Evolutionary conservation across 805 yeast species (phyloP).

Genomic region (Citeromyces matritensis): DNA sequence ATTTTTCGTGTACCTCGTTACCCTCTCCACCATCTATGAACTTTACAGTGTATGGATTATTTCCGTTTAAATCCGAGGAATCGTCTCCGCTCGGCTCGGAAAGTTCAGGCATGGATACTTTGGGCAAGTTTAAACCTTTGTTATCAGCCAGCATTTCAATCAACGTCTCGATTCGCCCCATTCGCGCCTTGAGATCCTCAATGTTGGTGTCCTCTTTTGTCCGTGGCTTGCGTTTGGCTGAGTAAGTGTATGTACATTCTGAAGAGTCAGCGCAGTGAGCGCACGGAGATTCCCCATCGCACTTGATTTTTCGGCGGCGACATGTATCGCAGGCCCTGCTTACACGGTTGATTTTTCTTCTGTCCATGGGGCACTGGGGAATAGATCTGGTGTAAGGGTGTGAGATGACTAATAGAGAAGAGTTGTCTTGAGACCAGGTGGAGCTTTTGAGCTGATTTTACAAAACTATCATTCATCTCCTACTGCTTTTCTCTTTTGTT

Average conservation of each 20-base stretch:
- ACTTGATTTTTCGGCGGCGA: slow-evolving; percentile 31
- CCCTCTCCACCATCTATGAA: slow-evolving; percentile 4
- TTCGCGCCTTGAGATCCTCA: slow-evolving; percentile 11
- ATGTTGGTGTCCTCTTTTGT: neutral
- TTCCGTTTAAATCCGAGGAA: neutral
- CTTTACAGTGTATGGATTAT: neutral
- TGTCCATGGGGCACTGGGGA: too few species aligned
- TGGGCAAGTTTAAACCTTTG: slow-evolving; percentile 2
- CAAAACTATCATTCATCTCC: too few species aligned
- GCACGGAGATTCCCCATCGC: slow-evolving; percentile 31
- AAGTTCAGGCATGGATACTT: neutral
- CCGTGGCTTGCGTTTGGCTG: slow-evolving; percentile 15
- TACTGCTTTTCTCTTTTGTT: too few species aligned
- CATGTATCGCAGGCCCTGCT: slow-evolving; percentile 35
- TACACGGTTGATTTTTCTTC: too few species aligned
- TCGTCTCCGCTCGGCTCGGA: neutral
- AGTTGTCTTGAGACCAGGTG: too few species aligned
- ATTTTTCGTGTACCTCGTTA: slow-evolving; percentile 9
- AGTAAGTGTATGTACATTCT: slow-evolving; percentile 18
- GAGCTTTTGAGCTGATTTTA: too few species aligned
- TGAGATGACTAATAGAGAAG: too few species aligned
- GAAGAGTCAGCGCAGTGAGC: slow-evolving; percentile 20
- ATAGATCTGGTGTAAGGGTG: too few species aligned
- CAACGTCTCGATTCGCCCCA: slow-evolving; percentile 17
- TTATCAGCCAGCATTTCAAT: slow-evolving; percentile 12